A percentile compares a stretch with the other conserved stretches of the same genome.
Evolutionary conservation across 1,284 basidiomycete species (phyloP).

Genomic region (Spongispora temasekensis): DNA sequence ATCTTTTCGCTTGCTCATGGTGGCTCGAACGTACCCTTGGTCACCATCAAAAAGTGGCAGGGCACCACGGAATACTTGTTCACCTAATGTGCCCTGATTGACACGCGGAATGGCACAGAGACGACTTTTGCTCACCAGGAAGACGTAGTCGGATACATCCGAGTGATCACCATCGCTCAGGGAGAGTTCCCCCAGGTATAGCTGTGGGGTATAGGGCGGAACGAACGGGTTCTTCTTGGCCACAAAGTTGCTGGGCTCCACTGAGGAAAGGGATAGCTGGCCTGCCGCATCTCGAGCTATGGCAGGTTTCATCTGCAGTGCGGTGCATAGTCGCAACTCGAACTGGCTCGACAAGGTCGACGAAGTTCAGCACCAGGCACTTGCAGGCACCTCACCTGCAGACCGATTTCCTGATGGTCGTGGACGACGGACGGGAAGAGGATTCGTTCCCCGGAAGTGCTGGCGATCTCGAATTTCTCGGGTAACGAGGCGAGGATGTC

Average conservation of each 20-base stretch:
- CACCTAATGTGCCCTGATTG: slow-evolving; percentile 46
- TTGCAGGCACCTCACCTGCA: slow-evolving; percentile 53
- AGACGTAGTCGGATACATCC: slow-evolving; percentile 64
- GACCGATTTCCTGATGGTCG: slow-evolving; percentile 57
- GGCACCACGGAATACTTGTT: slow-evolving; percentile 86
- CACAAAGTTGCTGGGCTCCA: slow-evolving; percentile 26
- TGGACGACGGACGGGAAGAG: slow-evolving; percentile 75
- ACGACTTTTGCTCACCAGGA: slow-evolving; percentile 58
- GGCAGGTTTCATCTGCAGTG: slow-evolving; percentile 75
- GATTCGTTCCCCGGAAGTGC: slow-evolving; percentile 66
- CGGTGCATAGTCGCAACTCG: slow-evolving; percentile 79
- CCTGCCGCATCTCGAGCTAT: slow-evolving; percentile 47
- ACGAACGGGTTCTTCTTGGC: slow-evolving; percentile 69
- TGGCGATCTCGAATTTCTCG: slow-evolving; percentile 60
- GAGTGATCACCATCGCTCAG: slow-evolving; percentile 57
- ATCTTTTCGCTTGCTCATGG: neutral
- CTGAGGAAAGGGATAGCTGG: slow-evolving; percentile 27
- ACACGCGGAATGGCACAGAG: neutral
- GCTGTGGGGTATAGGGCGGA: slow-evolving; percentile 75
- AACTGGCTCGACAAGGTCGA: slow-evolving; percentile 51
- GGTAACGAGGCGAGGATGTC: slow-evolving; percentile 66
- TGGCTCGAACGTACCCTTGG: slow-evolving; percentile 57
- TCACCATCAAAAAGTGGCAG: slow-evolving; percentile 79
- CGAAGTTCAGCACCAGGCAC: neutral
- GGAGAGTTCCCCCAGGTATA: slow-evolving; percentile 70